Conservation (phyloP, 805 yeast genomes). For the Candida koratica region DNA sequence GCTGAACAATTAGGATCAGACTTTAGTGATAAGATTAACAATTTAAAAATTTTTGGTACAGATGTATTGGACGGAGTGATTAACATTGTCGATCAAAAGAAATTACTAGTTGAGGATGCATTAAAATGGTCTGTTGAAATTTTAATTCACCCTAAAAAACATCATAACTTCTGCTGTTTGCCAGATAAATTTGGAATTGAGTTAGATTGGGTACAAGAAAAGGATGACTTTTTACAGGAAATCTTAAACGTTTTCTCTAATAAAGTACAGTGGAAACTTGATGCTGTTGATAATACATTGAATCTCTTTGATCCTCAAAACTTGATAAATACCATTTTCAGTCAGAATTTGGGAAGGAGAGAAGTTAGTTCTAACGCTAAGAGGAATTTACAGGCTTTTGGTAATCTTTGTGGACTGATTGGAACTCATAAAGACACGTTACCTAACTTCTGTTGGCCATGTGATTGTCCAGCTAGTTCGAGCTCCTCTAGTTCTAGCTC, state of each 20-base stretch:
- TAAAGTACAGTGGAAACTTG: slow-evolving; percentile 8
- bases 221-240: slow-evolving; percentile 5
- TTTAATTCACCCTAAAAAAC: slow-evolving; percentile 18
- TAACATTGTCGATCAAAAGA: slow-evolving; percentile 11
- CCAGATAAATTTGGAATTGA: slow-evolving; percentile 21
- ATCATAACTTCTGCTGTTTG: slow-evolving; percentile 21
- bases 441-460: slow-evolving; percentile 15
- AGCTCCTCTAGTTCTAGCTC: background rate
- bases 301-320: slow-evolving; percentile 7
- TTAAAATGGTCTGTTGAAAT: slow-evolving; percentile 23
- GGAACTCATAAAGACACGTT: slow-evolving; percentile 5
- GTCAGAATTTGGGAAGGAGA: slow-evolving; percentile 3
- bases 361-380: background rate
- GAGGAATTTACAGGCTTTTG: slow-evolving; percentile 1
- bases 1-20: slow-evolving; percentile 16
- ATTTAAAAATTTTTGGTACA: slow-evolving; percentile 20
- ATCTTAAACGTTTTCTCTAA: slow-evolving; percentile 8
- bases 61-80: slow-evolving; percentile 16
- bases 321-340: slow-evolving; percentile 9
- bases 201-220: slow-evolving; percentile 12
- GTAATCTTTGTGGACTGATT: slow-evolving; percentile 8
- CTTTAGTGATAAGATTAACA: slow-evolving; percentile 16
- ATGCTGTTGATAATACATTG: slow-evolving; percentile 5
- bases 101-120: slow-evolving; percentile 13
- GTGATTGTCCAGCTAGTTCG: slow-evolving; percentile 11